Percentiles rank a stretch among this genome's conserved stretches.
phyloP scores from a whole-genome alignment of 179 eudicot genomes.

The Sideroxylon spinosum region DNA sequence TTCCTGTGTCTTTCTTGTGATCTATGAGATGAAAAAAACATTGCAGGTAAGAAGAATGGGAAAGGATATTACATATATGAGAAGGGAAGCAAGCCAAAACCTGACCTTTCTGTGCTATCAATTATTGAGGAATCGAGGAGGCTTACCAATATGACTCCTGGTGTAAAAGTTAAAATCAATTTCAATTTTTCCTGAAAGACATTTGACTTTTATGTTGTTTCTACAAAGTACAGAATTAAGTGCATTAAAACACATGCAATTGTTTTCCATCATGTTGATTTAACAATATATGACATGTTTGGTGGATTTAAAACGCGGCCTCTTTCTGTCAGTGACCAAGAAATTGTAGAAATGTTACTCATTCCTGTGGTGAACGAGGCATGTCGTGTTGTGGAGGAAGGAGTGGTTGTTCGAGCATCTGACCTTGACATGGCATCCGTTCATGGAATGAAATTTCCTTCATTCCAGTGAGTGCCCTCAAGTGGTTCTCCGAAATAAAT shows the following conservation, averaged over 20 bases:
- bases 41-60: slow-evolving; percentile 82
- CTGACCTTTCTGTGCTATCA: slow-evolving; percentile 67
- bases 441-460: slow-evolving; percentile 98
- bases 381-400: slow-evolving; percentile 91
- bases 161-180: slow-evolving; percentile 49
- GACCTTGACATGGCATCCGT: slow-evolving; percentile 90
- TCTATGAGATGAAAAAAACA: background rate
- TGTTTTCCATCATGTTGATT: background rate
- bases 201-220: slow-evolving; percentile 14
- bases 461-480: slow-evolving; percentile 61
- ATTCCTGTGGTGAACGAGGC: slow-evolving; percentile 98
- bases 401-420: slow-evolving; percentile 86
- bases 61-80: slow-evolving; percentile 81
- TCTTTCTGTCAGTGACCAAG: slow-evolving; percentile 68
- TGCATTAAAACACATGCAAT: background rate
- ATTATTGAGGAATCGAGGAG: slow-evolving; percentile 77
- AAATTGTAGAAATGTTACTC: slow-evolving; percentile 81
- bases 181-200: too few relatives aligned
- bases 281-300: slow-evolving; percentile 15
- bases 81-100: slow-evolving; percentile 90
- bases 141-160: slow-evolving; percentile 64
- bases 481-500: too few relatives aligned
- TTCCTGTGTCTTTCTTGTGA: too few relatives aligned
- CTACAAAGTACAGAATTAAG: background rate
- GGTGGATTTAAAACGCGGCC: slow-evolving; percentile 47